phyloP scores from a whole-genome alignment of 2,329 filamentous ascomycete species.

The Epichloe amarillans region DNA sequence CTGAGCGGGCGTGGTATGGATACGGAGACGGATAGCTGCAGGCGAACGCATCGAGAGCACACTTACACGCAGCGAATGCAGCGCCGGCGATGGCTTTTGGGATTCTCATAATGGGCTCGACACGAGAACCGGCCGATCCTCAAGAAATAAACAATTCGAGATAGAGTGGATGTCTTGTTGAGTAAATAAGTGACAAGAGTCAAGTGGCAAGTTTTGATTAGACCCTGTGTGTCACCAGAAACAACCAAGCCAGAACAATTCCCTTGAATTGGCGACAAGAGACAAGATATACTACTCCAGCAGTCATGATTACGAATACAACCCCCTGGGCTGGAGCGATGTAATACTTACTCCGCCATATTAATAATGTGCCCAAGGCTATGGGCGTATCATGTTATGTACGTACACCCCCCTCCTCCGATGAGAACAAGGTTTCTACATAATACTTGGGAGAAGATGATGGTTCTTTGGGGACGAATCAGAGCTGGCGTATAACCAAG shows the following conservation, averaged over 20 bases:
- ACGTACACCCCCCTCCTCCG: no score
- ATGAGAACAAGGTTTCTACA: no score
- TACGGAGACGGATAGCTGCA: not conserved
- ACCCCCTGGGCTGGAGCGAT: not conserved
- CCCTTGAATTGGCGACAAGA: not conserved
- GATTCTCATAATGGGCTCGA: not conserved
- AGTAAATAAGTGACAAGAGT: not conserved
- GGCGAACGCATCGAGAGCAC: not conserved
- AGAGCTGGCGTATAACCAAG: no score
- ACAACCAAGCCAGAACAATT: not conserved
- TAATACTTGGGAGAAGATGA: no score
- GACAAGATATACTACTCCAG: not conserved
- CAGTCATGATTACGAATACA: not conserved
- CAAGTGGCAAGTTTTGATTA: not conserved
- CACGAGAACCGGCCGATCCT: not conserved
- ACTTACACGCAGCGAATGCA: conserved; percentile 1
- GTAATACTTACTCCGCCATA: no score
- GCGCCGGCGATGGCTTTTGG: not conserved
- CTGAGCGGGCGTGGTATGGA: not conserved
- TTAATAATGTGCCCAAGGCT: no score
- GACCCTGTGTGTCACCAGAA: not conserved
- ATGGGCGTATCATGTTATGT: no score
- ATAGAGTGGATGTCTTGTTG: not conserved
- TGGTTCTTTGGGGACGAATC: no score
- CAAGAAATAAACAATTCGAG: not conserved